Conservation (phyloP, 2,329 filamentous ascomycete genomes). For the Ceratocystis diversiconidia region DNA sequence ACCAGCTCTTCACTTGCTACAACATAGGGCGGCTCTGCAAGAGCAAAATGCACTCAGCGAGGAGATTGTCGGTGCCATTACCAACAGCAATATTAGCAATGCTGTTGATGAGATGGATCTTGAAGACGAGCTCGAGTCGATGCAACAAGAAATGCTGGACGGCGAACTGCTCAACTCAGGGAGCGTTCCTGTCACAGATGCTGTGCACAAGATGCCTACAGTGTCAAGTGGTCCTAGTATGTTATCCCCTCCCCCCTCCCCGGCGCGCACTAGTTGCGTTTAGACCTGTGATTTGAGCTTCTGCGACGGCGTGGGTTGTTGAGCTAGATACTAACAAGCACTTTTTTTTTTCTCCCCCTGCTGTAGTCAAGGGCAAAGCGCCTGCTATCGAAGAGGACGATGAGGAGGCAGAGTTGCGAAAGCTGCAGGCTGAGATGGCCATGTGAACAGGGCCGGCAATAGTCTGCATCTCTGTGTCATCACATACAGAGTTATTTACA, state of each 20-base stretch:
- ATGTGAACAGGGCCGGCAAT: slow-evolving; percentile 43
- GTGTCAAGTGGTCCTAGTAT: slow-evolving; percentile 63
- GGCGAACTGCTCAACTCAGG: slow-evolving; percentile 87
- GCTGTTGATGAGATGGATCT: slow-evolving; percentile 74
- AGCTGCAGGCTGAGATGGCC: slow-evolving; percentile 92
- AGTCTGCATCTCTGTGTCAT: not conserved
- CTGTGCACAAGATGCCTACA: slow-evolving; percentile 61
- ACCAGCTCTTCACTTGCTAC: not conserved
- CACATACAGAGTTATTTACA: slow-evolving; percentile 1
- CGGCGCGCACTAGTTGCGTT: not conserved
- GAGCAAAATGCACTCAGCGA: slow-evolving; percentile 89
- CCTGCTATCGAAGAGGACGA: slow-evolving; percentile 59
- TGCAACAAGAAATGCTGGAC: slow-evolving; percentile 89
- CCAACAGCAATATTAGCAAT: slow-evolving; percentile 51
- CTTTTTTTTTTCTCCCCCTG: not conserved
- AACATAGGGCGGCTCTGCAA: slow-evolving; percentile 64
- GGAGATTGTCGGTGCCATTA: slow-evolving; percentile 80
- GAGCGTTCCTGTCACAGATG: slow-evolving; percentile 65
- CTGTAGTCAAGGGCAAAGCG: slow-evolving; percentile 38
- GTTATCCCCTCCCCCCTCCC: slow-evolving; percentile 26
- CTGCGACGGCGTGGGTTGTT: not conserved
- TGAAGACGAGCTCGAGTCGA: slow-evolving; percentile 65
- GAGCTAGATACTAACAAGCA: not conserved
- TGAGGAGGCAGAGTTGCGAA: slow-evolving; percentile 87
- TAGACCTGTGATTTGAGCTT: not conserved